These are phyloP conservation scores for Rhodotorula diobovata DNA, from an alignment of 768 basidiomycete species.

Conservation along the genomic window DNA sequence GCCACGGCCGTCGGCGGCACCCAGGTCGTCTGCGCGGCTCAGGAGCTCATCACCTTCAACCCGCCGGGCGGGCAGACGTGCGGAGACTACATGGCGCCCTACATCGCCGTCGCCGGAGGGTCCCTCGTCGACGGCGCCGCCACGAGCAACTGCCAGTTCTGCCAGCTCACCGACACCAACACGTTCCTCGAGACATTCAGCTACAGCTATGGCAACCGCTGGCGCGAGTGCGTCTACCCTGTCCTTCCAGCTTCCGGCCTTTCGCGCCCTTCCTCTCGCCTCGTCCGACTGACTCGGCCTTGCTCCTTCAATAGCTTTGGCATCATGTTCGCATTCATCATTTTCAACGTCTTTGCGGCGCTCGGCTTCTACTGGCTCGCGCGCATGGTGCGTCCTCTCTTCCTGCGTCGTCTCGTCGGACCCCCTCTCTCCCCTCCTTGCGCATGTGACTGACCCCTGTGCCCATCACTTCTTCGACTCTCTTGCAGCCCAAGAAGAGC, in stretches of 20 bases:
- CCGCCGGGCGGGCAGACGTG: slow-evolving; percentile 36
- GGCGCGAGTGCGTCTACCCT: slow-evolving; percentile 17
- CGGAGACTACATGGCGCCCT: slow-evolving; percentile 28
- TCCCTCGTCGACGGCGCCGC: slow-evolving; percentile 22
- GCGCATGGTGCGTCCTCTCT: slow-evolving; percentile 1
- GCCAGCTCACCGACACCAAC: slow-evolving; percentile 44
- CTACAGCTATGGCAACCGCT: slow-evolving; percentile 29
- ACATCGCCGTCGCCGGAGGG: slow-evolving; percentile 24
- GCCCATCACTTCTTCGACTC: background rate
- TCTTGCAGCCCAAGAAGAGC: background rate
- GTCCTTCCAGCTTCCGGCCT: too few species aligned
- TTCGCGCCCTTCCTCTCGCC: background rate
- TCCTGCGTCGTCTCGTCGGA: background rate
- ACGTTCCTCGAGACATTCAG: slow-evolving; percentile 18
- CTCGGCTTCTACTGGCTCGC: slow-evolving; percentile 26
- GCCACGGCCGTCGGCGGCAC: slow-evolving; percentile 26
- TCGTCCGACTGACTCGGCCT: background rate
- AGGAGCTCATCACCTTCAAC: slow-evolving; percentile 25
- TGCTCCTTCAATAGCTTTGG: slow-evolving; percentile 18
- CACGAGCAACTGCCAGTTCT: background rate
- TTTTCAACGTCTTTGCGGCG: slow-evolving; percentile 31
- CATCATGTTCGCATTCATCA: slow-evolving; percentile 16
- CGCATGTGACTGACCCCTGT: too few species aligned
- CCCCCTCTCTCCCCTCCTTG: background rate
- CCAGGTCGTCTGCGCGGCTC: slow-evolving; percentile 8